phyloP scores from a whole-genome alignment of 2,329 filamentous ascomycete species.

The Microdochium trichocladiopsis region DNA sequence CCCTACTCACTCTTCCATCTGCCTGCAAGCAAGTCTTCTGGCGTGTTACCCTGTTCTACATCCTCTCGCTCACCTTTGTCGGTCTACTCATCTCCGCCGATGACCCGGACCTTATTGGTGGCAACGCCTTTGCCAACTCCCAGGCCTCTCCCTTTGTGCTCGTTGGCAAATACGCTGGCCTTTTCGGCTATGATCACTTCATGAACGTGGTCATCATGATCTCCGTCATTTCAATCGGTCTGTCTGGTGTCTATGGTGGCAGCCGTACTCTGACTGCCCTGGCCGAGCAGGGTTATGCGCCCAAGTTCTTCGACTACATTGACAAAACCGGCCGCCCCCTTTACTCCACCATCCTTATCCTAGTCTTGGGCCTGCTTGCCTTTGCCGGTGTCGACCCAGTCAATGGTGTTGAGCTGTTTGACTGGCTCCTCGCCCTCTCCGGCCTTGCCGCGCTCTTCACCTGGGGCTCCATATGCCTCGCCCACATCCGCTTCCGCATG shows the following conservation, averaged over 20 bases:
- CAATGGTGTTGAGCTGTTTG: slow-evolving; percentile 45
- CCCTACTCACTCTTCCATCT: slow-evolving; percentile 65
- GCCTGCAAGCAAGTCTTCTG: slow-evolving; percentile 75
- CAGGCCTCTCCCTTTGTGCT: slow-evolving; percentile 51
- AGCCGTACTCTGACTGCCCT: slow-evolving; percentile 53
- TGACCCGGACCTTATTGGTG: slow-evolving; percentile 37
- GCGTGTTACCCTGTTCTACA: slow-evolving; percentile 49
- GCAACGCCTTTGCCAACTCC: slow-evolving; percentile 36
- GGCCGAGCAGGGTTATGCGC: slow-evolving; percentile 52
- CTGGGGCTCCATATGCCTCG: slow-evolving; percentile 62
- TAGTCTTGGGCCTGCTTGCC: slow-evolving; percentile 42
- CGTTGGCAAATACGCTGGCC: slow-evolving; percentile 44
- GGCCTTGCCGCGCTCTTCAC: slow-evolving; percentile 60
- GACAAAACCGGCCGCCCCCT: slow-evolving; percentile 51
- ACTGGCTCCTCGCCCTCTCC: slow-evolving; percentile 60
- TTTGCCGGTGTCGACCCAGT: slow-evolving; percentile 34
- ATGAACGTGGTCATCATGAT: slow-evolving; percentile 55
- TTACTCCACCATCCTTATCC: slow-evolving; percentile 36
- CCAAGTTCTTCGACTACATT: slow-evolving; percentile 48
- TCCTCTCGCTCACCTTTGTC: slow-evolving; percentile 45
- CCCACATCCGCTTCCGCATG: slow-evolving; percentile 61
- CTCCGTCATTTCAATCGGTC: slow-evolving; percentile 51
- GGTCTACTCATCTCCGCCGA: slow-evolving; percentile 40
- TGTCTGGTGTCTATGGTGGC: slow-evolving; percentile 52
- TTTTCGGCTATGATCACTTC: slow-evolving; percentile 44